A percentile compares a stretch with the other conserved stretches of the same genome.
phyloP scores from a whole-genome alignment of 805 yeast species.

The Isabelozyma heimii region DNA sequence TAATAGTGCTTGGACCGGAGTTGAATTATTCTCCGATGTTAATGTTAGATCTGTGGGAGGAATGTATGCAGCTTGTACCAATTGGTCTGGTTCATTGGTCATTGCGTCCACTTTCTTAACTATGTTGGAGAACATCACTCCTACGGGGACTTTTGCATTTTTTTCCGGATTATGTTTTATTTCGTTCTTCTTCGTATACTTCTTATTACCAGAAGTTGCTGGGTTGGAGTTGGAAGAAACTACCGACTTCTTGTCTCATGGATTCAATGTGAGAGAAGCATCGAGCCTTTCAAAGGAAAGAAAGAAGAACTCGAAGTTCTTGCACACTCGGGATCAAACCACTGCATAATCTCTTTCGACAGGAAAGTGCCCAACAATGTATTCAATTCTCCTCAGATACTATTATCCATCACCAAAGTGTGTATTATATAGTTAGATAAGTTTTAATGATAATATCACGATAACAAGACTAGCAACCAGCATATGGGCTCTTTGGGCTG shows the following conservation, averaged over 20 bases:
- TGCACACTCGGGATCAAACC: neutral
- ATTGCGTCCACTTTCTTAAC: slow-evolving; percentile 92
- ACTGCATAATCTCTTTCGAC: neutral
- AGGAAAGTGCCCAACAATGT: neutral
- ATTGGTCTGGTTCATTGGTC: slow-evolving; percentile 93
- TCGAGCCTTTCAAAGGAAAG: slow-evolving; percentile 35
- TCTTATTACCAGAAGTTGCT: slow-evolving; percentile 90
- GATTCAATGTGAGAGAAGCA: slow-evolving; percentile 73
- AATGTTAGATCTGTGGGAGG: slow-evolving; percentile 90
- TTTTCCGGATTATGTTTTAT: slow-evolving; percentile 79
- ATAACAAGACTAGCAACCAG: no score
- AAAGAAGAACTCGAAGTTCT: slow-evolving; percentile 21
- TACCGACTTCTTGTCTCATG: slow-evolving; percentile 73
- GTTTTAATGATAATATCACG: no score
- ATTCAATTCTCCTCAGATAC: neutral
- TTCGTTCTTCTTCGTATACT: slow-evolving; percentile 70
- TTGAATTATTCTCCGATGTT: slow-evolving; percentile 87
- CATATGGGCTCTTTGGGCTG: no score
- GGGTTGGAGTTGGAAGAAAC: slow-evolving; percentile 91
- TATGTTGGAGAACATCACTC: slow-evolving; percentile 89
- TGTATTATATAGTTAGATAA: neutral
- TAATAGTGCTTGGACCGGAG: slow-evolving; percentile 98
- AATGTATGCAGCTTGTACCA: slow-evolving; percentile 85
- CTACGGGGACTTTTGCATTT: slow-evolving; percentile 90
- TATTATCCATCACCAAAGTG: neutral